phyloP scores from a whole-genome alignment of 2,329 filamentous ascomycete species.

The Madurella mycetomatis region DNA sequence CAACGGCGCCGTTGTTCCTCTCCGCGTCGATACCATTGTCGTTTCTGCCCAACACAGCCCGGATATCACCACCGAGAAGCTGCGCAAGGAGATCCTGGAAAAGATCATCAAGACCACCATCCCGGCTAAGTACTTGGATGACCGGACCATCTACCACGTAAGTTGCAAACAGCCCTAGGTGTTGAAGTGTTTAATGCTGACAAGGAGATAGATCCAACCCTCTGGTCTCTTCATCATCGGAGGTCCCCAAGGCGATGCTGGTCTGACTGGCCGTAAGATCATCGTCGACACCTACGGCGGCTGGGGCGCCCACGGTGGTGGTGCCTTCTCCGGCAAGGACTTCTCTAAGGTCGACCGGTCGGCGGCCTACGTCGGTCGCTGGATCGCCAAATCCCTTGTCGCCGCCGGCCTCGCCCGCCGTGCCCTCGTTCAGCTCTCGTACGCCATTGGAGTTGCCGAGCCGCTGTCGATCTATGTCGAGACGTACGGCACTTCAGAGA shows the following conservation, averaged over 20 bases:
- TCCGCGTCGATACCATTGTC: conserved; percentile 93
- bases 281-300: conserved; percentile 99
- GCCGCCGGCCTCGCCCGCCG: conserved; percentile 84
- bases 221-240: conserved; percentile 98
- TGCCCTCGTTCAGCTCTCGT: conserved; percentile 94
- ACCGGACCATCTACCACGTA: conserved; percentile 92
- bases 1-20: conserved; percentile 83
- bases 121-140: conserved; percentile 85
- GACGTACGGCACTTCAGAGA: conserved; percentile 89
- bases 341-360: conserved; percentile 99
- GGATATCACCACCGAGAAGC: conserved; percentile 82
- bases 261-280: conserved; percentile 98
- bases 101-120: conserved; percentile 97
- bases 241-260: conserved; percentile 97
- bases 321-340: conserved; percentile 99
- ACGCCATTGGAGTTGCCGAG: conserved; percentile 98
- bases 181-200: conserved; percentile 25
- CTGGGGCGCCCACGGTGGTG: conserved; percentile 99
- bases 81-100: conserved; percentile 91
- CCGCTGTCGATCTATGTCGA: conserved; percentile 97
- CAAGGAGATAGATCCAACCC: conserved; percentile 68
- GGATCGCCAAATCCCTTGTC: conserved; percentile 98
- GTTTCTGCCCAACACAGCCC: conserved; percentile 92
- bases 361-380: conserved; percentile 93
- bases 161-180: conserved; percentile 33